phyloP scores from a whole-genome alignment of 2,329 filamentous ascomycete genomes.

The Paraconiothyrium brasiliense region DNA sequence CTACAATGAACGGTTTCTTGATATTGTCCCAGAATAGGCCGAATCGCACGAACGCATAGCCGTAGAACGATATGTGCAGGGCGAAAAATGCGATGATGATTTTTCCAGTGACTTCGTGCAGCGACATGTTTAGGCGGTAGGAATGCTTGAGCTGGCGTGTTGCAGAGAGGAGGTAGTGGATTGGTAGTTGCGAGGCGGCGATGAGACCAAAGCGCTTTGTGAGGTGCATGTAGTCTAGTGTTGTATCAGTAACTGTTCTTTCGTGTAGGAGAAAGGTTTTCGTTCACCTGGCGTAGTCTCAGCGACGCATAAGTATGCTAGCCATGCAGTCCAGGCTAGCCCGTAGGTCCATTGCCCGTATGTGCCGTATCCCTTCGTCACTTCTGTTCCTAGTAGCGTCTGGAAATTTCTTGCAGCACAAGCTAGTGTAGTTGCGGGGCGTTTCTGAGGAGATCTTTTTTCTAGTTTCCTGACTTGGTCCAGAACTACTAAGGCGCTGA shows the following conservation, averaged over 20 bases:
- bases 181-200: conserved; percentile 12
- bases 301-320: conserved; percentile 7
- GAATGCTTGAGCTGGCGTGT: background rate
- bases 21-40: conserved; percentile 2
- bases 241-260: background rate
- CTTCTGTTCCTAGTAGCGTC: background rate
- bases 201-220: conserved; percentile 13
- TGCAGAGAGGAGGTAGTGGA: conserved; percentile 13
- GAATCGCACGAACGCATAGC: conserved; percentile 2
- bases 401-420: background rate
- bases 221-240: conserved; percentile 9
- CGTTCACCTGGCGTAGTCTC: conserved; percentile 9
- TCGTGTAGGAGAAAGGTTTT: background rate
- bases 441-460: background rate
- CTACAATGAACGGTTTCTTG: background rate
- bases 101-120: conserved; percentile 9
- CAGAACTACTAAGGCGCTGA: conserved; percentile 1
- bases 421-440: background rate
- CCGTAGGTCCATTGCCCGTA: conserved; percentile 9
- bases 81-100: conserved; percentile 9
- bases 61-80: conserved; percentile 2
- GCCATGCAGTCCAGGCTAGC: conserved; percentile 7
- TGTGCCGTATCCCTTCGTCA: conserved; percentile 1
- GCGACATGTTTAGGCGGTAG: background rate
- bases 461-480: background rate